These are phyloP conservation scores for Carnegiea gigantea DNA, from an alignment of 179 eudicot genomes.

Conservation along the genomic window DNA sequence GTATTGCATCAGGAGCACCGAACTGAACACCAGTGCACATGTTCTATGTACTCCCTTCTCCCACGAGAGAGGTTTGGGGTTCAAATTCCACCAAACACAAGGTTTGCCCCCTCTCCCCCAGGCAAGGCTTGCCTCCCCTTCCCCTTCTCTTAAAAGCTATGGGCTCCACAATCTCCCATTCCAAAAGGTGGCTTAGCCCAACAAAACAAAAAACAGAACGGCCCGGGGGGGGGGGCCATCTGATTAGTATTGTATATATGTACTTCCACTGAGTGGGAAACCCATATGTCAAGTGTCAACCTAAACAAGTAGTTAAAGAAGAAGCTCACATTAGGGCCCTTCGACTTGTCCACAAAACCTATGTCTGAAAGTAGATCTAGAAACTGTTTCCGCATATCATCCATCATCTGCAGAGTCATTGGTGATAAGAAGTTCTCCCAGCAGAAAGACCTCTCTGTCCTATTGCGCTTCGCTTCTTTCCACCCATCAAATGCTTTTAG, in stretches of 20 bases:
- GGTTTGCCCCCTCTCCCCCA: too few relatives aligned
- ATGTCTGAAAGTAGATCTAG: conserved; percentile 78
- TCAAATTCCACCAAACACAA: neutral
- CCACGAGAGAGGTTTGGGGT: neutral
- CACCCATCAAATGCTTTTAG: conserved; percentile 95
- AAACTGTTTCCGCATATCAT: conserved; percentile 87
- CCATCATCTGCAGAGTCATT: conserved; percentile 83
- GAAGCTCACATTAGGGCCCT: conserved; percentile 64
- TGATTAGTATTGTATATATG: neutral
- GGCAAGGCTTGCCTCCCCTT: too few relatives aligned
- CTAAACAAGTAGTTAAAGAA: neutral
- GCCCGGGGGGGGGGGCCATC: too few relatives aligned
- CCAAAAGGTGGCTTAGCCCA: neutral
- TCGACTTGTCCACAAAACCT: conserved; percentile 87
- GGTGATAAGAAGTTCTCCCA: conserved; percentile 95
- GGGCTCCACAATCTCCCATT: neutral
- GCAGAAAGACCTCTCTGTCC: conserved; percentile 71
- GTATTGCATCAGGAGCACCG: neutral
- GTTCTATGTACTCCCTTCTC: neutral
- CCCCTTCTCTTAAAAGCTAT: too few relatives aligned
- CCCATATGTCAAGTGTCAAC: conserved; percentile 5
- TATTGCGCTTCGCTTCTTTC: conserved; percentile 77
- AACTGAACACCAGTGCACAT: neutral
- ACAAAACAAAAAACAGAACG: neutral
- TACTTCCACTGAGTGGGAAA: neutral